Base-by-base conservation (phyloP, 208 protist species). In the Leishmania mexicana region DNA sequence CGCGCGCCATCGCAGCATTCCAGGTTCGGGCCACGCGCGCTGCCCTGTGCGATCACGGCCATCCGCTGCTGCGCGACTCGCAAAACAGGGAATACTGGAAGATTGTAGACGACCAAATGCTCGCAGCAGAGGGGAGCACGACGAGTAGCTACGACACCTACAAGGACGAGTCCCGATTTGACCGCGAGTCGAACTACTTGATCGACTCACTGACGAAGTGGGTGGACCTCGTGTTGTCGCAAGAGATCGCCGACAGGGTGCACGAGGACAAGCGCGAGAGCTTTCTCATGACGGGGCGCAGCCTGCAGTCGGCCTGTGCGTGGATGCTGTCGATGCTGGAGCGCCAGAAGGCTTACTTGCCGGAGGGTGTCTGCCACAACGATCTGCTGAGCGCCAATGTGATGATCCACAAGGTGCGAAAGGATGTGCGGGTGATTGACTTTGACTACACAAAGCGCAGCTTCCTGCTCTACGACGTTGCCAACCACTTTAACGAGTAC, bases 401-500 rank as follows among this genome's bases (percentile, higher is more conserved):
- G 35, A 96, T 98, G 93, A 90, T 93, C 13, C 86, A 95, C 81
- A 83, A 42, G 47, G 72, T 31, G 38, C 90, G 74, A 45, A 83
- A 89, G 10, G 77, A 83, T 19, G 81, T 97, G n/a, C 90, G 88
- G 62, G 91, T 98, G 71, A 99, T 99, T 84, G 97, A 99, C 87
- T 99, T 97, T 84, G 97, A 99, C 78, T 99, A 99, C 87, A 91
- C 89, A 0, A 92, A 89, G 73, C 89, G 94, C 17, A 94, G 97
- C 83, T 98, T 92, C 77, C 80, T 96, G 75, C 77, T 96, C 0
- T 99, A 96, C 81, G 97, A 99, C 75, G 83, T 97, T 57, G 97
- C 92, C 6, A 99, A 99, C 83, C 94, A 98, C 88, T 97, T 99
- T 77, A 95, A 96, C 83, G 97, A 99, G 84, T 97, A 97, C 88